These are phyloP conservation scores for Russula ochroleuca DNA, from an alignment of 768 basidiomycete genomes.

Conservation along the genomic window DNA sequence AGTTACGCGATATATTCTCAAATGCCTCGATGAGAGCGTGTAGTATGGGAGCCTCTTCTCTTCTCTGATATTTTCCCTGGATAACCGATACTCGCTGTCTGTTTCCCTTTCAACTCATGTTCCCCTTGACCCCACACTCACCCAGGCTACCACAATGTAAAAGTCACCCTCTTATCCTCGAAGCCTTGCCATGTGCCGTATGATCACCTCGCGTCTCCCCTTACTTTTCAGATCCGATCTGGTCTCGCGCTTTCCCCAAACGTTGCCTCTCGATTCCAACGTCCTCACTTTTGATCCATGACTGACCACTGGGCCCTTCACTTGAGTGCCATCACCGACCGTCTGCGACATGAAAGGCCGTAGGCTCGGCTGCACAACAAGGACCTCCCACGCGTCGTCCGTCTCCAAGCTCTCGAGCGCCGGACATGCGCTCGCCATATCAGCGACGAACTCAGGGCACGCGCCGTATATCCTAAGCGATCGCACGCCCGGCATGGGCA, in stretches of 20 bases:
- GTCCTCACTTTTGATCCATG: not conserved
- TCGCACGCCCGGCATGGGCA: slow-evolving; percentile 29
- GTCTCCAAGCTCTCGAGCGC: slow-evolving; percentile 27
- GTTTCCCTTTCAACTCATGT: too few species aligned
- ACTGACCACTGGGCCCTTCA: not conserved
- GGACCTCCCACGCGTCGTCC: slow-evolving; percentile 17
- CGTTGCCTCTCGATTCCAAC: not conserved
- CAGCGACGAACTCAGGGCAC: slow-evolving; percentile 28
- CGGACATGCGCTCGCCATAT: slow-evolving; percentile 30
- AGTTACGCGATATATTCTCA: too few species aligned
- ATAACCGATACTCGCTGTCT: too few species aligned
- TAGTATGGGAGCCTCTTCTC: too few species aligned
- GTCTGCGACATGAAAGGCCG: slow-evolving; percentile 13
- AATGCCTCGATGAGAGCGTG: too few species aligned
- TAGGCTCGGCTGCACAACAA: slow-evolving; percentile 20
- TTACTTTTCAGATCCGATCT: not conserved
- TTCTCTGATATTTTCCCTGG: too few species aligned
- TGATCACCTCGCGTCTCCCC: not conserved
- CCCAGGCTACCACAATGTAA: too few species aligned
- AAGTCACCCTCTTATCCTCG: not conserved
- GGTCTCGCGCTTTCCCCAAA: not conserved
- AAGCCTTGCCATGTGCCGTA: not conserved
- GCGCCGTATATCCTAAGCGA: slow-evolving; percentile 30
- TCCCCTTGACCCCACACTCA: too few species aligned
- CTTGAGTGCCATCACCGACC: not conserved